Evolutionary conservation across 306 rosid species (phyloP), one percentile per base, ranked within the genome.

Genomic region (Prosopis cineraria): DNA sequence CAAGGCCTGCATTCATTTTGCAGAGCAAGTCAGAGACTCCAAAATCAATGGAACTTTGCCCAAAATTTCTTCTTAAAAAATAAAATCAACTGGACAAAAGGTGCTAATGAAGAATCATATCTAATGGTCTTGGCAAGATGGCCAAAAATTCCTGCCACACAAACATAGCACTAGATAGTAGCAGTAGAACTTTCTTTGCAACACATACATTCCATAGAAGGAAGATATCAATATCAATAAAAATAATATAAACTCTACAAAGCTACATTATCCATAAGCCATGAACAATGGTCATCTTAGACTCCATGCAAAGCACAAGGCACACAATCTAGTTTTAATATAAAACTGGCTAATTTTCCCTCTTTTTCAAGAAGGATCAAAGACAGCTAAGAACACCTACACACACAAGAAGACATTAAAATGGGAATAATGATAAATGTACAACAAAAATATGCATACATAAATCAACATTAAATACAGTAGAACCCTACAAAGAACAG

Each of bases 1-100:
- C 89, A 93, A 90, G 50, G 98, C 98, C 98, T 95, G 97, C 87
- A 86, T 45, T 50, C 70, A 66, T 65, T 76, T 78, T 70, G 68
- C 70, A 75, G 72, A 56, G 78, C 25, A 47, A 68, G 75, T 84
- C 5, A 81, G 68, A 9, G 43, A 39, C 43, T 83, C 5, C 11
- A 10, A 55, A 24, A 55, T 55, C 62, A 55, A 55, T 3, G 25
- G 1, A 16, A 22, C 17, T 1, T 43, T 13, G 48, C 17, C 17
- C 16, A 37, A n/a, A n/a, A 37, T 37, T 37, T 37, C 10, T 8
- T 39, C 10, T 39, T 0, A 12, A 43, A 43, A 43, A 43, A 40
- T 8, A 7, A 85, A 81, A 25, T 16, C 12, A 44, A 43, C 4
- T 47, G 74, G 73, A 39, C 37, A 70, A 73, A 78, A 81, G 70